Evolutionary conservation across 179 eudicot genomes (phyloP), one percentile per base, ranked within the genome.

Genomic region (Sideroxylon spinosum): DNA sequence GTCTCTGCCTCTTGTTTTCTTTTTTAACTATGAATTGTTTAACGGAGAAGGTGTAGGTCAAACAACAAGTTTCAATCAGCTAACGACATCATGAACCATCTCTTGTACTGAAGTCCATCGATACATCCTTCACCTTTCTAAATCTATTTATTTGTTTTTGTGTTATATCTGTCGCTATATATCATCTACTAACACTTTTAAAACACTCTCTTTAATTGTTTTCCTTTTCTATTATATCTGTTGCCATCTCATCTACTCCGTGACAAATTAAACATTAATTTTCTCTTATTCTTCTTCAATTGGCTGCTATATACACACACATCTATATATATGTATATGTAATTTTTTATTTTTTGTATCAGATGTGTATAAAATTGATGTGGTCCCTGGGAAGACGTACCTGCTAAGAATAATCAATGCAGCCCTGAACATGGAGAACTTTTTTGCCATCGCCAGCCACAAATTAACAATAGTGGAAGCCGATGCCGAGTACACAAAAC

Each of bases 391-490:
- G 55, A 86, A 90, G 82, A 91, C 92, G 10, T 90, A 90, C 76
- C 85, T 91, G 53, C 84, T 91, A 63, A 81, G 97, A 76, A 55
- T 91, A 74, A 91, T 91, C 79, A 90, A 88, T 49, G 92, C 93
- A 56, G 92, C 86, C n/a, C 76, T 91, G 66, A 91, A 91, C 86
- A 81, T 71, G 82, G 92, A 91, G 85, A 82, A 82, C 85, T 91
- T 91, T 84, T 91, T 91, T 57, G 81, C 90, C 57, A 84, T 90
- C 32, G 93, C 97, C 44, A 89, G 90, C 60, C 93, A 91, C 84
- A 87, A 86, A 61, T 75, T 91, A 71, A 87, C 91, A 2, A 84
- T 91, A 32, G 93, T 90, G 4, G 95, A 88, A 83, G 93, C 89
- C 9, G 95, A 91, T 57, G 91, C 86, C 0, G 93, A 82, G 73